Evolutionary conservation across 371 early-diverging fungal species (phyloP).

Genomic region (Mucor plumbeus): DNA sequence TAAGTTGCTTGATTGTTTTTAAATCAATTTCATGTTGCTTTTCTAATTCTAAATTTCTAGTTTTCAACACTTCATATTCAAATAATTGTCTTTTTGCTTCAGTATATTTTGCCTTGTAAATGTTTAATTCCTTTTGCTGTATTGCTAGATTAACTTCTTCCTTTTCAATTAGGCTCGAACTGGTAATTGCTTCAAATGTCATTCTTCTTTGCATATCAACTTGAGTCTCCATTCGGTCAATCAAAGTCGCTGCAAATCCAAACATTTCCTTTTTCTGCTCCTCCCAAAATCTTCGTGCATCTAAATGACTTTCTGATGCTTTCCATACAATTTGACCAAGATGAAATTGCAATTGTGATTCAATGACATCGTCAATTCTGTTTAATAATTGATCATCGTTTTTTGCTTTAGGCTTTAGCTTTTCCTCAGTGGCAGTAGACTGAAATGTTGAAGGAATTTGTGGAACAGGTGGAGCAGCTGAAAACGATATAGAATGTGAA

Average conservation of each 20-base stretch:
- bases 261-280: slow-evolving; percentile 47
- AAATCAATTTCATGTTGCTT: slow-evolving; percentile 26
- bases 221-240: slow-evolving; percentile 26
- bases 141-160: neutral
- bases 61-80: slow-evolving; percentile 31
- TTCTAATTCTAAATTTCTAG: slow-evolving; percentile 24
- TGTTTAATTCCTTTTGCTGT: slow-evolving; percentile 24
- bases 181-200: neutral
- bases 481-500: slow-evolving; percentile 19
- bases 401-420: neutral
- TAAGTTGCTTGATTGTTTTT: neutral
- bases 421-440: neutral
- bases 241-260: slow-evolving; percentile 29
- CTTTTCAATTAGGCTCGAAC: neutral
- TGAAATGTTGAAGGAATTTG: slow-evolving; percentile 17
- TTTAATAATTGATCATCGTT: slow-evolving; percentile 3
- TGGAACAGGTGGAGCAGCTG: slow-evolving; percentile 26
- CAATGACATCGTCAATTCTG: slow-evolving; percentile 33
- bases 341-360: slow-evolving; percentile 36
- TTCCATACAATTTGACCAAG: slow-evolving; percentile 42
- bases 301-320: slow-evolving; percentile 39
- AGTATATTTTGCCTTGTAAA: slow-evolving; percentile 12
- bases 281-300: slow-evolving; percentile 40
- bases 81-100: slow-evolving; percentile 30
- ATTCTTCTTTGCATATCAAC: slow-evolving; percentile 13